These are phyloP conservation scores for Candida jianshihensis DNA, from an alignment of 805 yeast species.

Conservation along the genomic window DNA sequence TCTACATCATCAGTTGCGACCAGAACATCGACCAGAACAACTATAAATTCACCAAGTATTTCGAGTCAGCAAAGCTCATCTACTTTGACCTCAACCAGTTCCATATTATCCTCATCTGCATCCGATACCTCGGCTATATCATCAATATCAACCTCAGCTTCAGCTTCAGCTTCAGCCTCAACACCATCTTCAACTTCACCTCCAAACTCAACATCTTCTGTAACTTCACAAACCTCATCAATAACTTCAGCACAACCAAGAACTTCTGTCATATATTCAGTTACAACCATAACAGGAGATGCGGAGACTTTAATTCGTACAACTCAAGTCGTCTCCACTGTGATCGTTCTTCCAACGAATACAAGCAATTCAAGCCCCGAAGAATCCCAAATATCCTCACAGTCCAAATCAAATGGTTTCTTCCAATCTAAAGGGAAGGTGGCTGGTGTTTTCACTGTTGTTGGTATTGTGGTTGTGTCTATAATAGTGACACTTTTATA, in stretches of 20 bases:
- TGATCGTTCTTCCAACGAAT: conserved; percentile 16
- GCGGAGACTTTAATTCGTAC: conserved; percentile 21
- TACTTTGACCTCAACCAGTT: too few relatives aligned
- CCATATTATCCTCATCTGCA: too few relatives aligned
- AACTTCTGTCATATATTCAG: conserved; percentile 28
- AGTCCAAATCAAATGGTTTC: conserved; percentile 31
- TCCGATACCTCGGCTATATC: too few relatives aligned
- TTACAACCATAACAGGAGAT: conserved; percentile 29
- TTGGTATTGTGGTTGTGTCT: conserved; percentile 53
- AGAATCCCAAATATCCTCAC: conserved; percentile 10
- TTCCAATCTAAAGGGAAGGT: conserved; percentile 65
- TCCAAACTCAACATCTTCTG: conserved; percentile 3
- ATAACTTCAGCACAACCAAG: conserved; percentile 12
- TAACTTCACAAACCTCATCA: background rate
- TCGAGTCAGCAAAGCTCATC: conserved; percentile 1
- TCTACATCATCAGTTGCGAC: conserved; percentile 1
- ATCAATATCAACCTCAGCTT: conserved; percentile 11
- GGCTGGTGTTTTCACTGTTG: conserved; percentile 74
- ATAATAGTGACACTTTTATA: conserved; percentile 36
- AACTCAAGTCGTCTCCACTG: conserved; percentile 20
- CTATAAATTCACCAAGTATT: background rate
- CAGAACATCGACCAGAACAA: conserved; percentile 6
- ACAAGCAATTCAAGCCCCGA: too few relatives aligned
- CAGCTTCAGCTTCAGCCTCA: conserved; percentile 11
- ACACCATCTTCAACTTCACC: conserved; percentile 20